Evolutionary conservation across 257 asterid genomes (phyloP), one percentile per base, ranked within the genome.

Genomic region (Apocynum venetum): DNA sequence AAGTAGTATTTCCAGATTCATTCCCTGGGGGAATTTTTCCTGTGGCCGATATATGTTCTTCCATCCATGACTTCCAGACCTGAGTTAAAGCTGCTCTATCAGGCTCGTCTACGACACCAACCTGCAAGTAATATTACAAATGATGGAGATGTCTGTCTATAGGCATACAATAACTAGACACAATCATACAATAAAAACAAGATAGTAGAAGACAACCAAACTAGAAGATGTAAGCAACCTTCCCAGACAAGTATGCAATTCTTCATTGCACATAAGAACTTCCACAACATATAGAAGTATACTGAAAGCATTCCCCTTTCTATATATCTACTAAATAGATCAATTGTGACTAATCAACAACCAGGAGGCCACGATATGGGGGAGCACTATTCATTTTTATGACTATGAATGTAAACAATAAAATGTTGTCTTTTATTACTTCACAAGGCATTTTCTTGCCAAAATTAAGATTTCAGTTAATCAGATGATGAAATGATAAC

Each of bases 41-140:
- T 0, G 89, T 83, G 44, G 85, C 86, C 56, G 91, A 83, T 79
- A 95, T 95, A 59, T 91, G 96, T 83, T 93, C 99, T 90, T 93
- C 98, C 91, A 93, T 79, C 99, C 99, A 95, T 82, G 94, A 81
- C 78, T 93, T 95, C 99, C 98, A 93, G 52, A 91, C 96, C 80
- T 88, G 89, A 19, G 97, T 90, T 79, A 93, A 77, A 59, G 93
- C 89, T 51, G 83, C 82, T 83, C 91, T 90, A 53, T 90, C 91
- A 2, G 94, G 91, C 13, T 89, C 90, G 76, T 88, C 98, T 31
- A 93, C 89, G 57, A 91, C 86, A 40, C 91, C 94, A 77, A 89
- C 87, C 98, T 93, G 78, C 82, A 82, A 40, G 20, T 25, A n/a
- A 20, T 12, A 69, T 40, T 8, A 56, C 12, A 11, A 14, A 44